Evolutionary conservation across 192 early-diverging fungal genomes (phyloP).

Genomic region (Umbelopsis ramanniana): DNA sequence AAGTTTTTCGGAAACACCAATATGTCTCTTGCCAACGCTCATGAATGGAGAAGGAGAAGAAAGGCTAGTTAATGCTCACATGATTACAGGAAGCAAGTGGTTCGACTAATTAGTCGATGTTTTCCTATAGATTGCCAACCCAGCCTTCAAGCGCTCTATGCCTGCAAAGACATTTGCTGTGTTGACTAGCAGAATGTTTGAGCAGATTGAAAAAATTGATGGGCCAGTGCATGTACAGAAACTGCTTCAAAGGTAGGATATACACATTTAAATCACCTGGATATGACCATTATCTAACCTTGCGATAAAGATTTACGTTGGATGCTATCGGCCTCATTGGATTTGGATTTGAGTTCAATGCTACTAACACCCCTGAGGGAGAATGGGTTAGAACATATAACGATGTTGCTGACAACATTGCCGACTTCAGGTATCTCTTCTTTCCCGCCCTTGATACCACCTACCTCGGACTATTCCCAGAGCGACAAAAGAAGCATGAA

Average conservation of each 20-base stretch:
- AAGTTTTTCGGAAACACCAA: slow-evolving; percentile 27
- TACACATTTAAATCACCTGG: background rate
- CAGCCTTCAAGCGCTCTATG: slow-evolving; percentile 37
- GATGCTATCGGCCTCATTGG: slow-evolving; percentile 58
- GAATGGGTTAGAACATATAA: slow-evolving; percentile 29
- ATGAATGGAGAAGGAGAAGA: slow-evolving; percentile 15
- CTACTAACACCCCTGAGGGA: slow-evolving; percentile 15
- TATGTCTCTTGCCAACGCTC: slow-evolving; percentile 24
- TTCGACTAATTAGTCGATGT: too few relatives aligned
- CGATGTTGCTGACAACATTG: slow-evolving; percentile 14
- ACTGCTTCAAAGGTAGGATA: slow-evolving; percentile 23
- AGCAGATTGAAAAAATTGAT: background rate
- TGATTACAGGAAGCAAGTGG: too few relatives aligned
- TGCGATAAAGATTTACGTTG: slow-evolving; percentile 41
- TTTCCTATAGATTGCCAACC: slow-evolving; percentile 22
- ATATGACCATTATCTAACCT: background rate
- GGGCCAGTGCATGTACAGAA: slow-evolving; percentile 17
- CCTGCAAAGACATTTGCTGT: slow-evolving; percentile 33
- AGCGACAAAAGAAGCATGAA: slow-evolving; percentile 42
- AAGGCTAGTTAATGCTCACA: background rate
- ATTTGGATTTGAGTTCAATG: slow-evolving; percentile 48
- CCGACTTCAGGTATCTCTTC: slow-evolving; percentile 46
- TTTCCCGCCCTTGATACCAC: slow-evolving; percentile 54
- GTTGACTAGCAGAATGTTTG: slow-evolving; percentile 24
- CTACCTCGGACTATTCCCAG: slow-evolving; percentile 31